These are phyloP conservation scores for Dactylorhiza incarnata DNA, from an alignment of 106 monocot species.

Conservation along the genomic window DNA sequence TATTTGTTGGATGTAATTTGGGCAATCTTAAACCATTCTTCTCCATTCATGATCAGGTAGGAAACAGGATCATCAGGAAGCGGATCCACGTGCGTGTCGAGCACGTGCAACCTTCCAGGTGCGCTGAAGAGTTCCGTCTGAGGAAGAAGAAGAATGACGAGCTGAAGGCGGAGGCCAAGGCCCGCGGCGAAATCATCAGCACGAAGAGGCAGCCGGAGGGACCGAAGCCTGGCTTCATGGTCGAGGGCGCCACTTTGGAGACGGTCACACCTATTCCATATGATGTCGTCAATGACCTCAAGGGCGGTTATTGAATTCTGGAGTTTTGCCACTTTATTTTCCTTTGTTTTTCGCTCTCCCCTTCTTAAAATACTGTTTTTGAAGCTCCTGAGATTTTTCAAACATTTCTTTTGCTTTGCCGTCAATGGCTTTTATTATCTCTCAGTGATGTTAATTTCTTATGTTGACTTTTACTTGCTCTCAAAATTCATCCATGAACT, in stretches of 20 bases:
- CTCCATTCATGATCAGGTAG: conserved; percentile 28
- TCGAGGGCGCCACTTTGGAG: conserved; percentile 54
- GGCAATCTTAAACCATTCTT: no score
- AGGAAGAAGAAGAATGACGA: conserved; percentile 54
- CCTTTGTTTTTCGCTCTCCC: no score
- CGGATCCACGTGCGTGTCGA: conserved; percentile 61
- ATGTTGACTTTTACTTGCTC: no score
- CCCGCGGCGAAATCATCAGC: conserved; percentile 55
- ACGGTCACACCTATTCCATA: conserved; percentile 75
- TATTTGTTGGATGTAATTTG: no score
- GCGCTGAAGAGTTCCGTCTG: conserved; percentile 45
- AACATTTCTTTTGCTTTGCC: no score
- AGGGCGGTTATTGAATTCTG: conserved; percentile 46
- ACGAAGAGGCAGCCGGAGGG: conserved; percentile 63
- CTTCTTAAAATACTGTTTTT: no score
- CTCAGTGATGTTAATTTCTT: no score
- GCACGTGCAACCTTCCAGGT: conserved; percentile 62
- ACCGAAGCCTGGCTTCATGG: conserved; percentile 76
- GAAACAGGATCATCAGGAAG: conserved; percentile 64
- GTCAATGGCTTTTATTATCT: no score
- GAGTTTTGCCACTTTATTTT: no score
- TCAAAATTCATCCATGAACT: no score
- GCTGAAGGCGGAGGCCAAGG: conserved; percentile 55
- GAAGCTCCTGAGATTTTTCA: no score
- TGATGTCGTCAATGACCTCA: conserved; percentile 78